Conservation (phyloP, 2,329 filamentous ascomycete species). For the Hypoxylon sp. region DNA sequence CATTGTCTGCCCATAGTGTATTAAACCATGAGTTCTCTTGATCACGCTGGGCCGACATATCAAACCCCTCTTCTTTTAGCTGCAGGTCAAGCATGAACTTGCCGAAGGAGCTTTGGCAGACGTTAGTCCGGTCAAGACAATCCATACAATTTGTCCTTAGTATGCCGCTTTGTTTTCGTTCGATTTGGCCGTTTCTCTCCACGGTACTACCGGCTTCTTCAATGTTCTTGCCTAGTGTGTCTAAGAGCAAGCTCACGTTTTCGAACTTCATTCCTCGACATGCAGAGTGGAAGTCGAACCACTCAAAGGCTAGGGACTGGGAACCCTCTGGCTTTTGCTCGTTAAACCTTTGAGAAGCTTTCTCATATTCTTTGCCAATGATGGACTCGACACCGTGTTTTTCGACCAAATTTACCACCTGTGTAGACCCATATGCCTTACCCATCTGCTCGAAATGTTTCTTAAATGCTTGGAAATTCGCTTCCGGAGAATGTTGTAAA, state of each 20-base stretch:
- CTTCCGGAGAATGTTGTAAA: constrained; percentile 79
- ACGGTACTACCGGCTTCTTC: constrained; percentile 77
- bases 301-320: constrained; percentile 75
- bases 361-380: constrained; percentile 81
- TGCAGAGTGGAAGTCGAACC: constrained; percentile 96
- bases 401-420: constrained; percentile 86
- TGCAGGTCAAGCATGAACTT: constrained; percentile 84
- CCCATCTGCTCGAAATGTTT: constrained; percentile 79
- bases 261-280: constrained; percentile 98
- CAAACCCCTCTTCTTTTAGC: constrained; percentile 77
- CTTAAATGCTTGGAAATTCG: constrained; percentile 80
- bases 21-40: constrained; percentile 94
- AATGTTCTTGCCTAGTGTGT: constrained; percentile 72
- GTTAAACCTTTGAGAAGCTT: constrained; percentile 72
- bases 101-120: constrained; percentile 91
- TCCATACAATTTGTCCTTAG: constrained; percentile 99
- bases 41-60: constrained; percentile 77
- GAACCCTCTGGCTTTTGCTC: constrained; percentile 59
- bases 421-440: constrained; percentile 76
- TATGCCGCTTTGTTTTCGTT: constrained; percentile 72
- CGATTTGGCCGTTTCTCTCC: constrained; percentile 54
- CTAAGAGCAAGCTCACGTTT: constrained; percentile 83
- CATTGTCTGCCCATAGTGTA: constrained; percentile 95
- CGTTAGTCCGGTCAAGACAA: constrained; percentile 94
- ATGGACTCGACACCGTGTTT: constrained; percentile 83